Evolutionary conservation across 306 rosid genomes (phyloP), one percentile per base, ranked within the genome.

Genomic region (Cicer pinnatifidum): DNA sequence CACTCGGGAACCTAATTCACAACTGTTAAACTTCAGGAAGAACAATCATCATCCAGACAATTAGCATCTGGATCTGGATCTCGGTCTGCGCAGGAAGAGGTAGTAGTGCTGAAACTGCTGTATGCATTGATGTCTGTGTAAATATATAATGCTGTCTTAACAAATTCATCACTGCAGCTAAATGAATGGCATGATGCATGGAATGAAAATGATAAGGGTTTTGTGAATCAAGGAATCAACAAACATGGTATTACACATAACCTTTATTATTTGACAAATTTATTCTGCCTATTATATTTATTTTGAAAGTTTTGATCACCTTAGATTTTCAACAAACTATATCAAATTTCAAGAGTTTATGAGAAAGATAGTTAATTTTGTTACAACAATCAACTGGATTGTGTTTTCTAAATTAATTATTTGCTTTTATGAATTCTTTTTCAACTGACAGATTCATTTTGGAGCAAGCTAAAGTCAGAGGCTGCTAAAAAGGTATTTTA

Each of bases 111-210:
- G 38, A 48, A 79, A 35, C 48, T 56, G 11, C 56, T 71, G 7
- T 43, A 9, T 23, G 9, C 35, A 1, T 48, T 71, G 56, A 75
- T 71, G 38, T 75, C 37, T 69, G 67, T 59, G 38, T 67, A 37
- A 61, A 75, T 43, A 39, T 13, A 54, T 52, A 11, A 53, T 71
- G 58, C 23, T 33, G 20, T 39, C 69, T 83, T 3, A 44, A 78
- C 66, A 11, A 78, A 74, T 39, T 78, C 76, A 40, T 78, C 17
- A 12, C 56, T 71, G 79, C 89, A 93, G 98, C 17, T 88, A 47
- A 84, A 80, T 73, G 95, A 89, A 69, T 88, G 97, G 97, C 96
- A 94, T 23, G 94, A 91, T 45, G 95, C 98, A 52, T 91, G 97
- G 90, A 86, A 91, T 40, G 92, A 87, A 67, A 86, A 80, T 66